phyloP scores from a whole-genome alignment of 2,329 filamentous ascomycete genomes.

The Penicillium sp. region DNA sequence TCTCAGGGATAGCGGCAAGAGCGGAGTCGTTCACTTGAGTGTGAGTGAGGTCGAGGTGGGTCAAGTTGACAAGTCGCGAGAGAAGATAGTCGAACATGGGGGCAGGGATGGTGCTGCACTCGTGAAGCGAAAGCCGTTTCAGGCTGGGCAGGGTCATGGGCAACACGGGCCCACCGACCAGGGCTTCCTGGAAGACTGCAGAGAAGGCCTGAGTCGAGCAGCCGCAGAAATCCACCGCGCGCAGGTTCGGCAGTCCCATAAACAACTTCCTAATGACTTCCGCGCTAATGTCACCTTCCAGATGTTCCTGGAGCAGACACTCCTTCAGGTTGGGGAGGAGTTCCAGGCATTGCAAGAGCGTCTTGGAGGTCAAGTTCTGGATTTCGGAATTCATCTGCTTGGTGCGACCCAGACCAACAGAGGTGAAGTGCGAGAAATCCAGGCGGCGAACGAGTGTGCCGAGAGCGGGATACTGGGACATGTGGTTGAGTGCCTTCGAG shows the following conservation, averaged over 20 bases:
- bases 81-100: constrained; percentile 69
- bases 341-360: constrained; percentile 69
- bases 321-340: constrained; percentile 74
- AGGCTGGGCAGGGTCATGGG: constrained; percentile 60
- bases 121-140: constrained; percentile 72
- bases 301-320: constrained; percentile 77
- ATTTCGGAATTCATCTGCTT: constrained; percentile 73
- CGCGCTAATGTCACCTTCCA: constrained; percentile 73
- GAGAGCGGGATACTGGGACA: constrained; percentile 65
- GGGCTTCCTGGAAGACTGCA: constrained; percentile 60
- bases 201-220: constrained; percentile 70
- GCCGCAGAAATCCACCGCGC: constrained; percentile 74
- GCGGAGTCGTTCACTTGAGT: constrained; percentile 74
- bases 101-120: constrained; percentile 70
- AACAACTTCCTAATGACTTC: constrained; percentile 71
- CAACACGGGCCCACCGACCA: constrained; percentile 49
- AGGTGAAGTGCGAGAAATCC: constrained; percentile 85
- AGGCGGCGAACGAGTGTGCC: constrained; percentile 76
- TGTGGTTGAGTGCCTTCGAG: constrained; percentile 73
- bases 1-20: constrained; percentile 68
- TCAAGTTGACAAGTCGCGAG: constrained; percentile 68
- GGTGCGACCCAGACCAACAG: constrained; percentile 72
- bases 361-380: constrained; percentile 73
- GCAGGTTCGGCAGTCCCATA: constrained; percentile 63
- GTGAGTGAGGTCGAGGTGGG: constrained; percentile 77